phyloP scores from a whole-genome alignment of 1,139 yeast genomes.

The Blastobotrys elegans region DNA sequence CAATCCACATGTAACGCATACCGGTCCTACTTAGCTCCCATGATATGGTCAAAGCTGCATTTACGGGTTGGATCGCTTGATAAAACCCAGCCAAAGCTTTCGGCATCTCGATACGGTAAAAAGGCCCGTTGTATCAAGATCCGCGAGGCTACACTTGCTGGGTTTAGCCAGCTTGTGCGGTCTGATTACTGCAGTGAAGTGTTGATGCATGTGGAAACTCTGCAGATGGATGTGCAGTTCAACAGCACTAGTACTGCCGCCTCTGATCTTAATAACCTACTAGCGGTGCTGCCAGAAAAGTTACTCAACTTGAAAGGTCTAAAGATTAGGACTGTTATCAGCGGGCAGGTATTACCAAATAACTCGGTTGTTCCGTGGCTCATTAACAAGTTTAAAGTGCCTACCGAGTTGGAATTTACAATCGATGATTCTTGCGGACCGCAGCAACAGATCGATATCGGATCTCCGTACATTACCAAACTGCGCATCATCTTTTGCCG shows the following conservation, averaged over 20 bases:
- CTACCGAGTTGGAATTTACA: not conserved
- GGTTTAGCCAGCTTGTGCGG: not conserved
- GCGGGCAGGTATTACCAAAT: not conserved
- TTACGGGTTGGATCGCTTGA: not conserved
- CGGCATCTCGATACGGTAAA: slow-evolving; percentile 1
- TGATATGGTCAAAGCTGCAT: slow-evolving; percentile 4
- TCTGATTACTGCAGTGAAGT: not conserved
- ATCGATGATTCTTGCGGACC: not conserved
- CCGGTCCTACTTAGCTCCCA: slow-evolving; percentile 4
- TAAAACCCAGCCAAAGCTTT: not conserved
- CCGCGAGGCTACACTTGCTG: not conserved
- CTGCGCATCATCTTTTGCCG: not conserved
- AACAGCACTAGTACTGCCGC: not conserved
- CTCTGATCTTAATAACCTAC: not conserved
- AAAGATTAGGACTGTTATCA: not conserved
- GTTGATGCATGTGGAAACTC: not conserved
- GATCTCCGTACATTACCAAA: not conserved
- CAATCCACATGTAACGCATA: slow-evolving; percentile 5
- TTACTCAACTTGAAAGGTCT: not conserved
- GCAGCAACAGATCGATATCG: not conserved
- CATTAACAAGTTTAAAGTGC: not conserved
- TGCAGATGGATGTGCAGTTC: slow-evolving; percentile 2
- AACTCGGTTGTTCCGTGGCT: not conserved
- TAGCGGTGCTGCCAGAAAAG: not conserved
- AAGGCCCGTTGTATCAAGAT: not conserved